phyloP scores from a whole-genome alignment of 2,329 filamentous ascomycete species.

The Ophiostoma populinum region DNA sequence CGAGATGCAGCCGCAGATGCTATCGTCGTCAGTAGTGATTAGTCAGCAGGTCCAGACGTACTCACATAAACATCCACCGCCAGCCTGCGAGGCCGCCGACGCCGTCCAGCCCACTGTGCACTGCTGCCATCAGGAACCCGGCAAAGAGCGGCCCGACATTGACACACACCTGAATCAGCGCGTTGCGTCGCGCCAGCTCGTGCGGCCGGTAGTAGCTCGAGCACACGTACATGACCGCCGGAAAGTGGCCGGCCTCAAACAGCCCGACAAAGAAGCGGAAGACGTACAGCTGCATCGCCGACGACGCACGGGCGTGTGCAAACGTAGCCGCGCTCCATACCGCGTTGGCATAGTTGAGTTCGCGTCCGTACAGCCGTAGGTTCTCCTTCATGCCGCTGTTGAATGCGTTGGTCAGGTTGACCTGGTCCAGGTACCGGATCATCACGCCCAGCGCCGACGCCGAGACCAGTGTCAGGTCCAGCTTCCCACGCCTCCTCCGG shows the following conservation, averaged over 20 bases:
- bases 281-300: constrained; percentile 14
- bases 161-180: constrained; percentile 15
- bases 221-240: constrained; percentile 16
- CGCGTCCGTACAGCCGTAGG: constrained; percentile 16
- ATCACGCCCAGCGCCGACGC: constrained; percentile 15
- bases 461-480: constrained; percentile 15
- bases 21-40: constrained; percentile 15
- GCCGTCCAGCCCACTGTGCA: constrained; percentile 15
- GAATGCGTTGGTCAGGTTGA: constrained; percentile 16
- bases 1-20: constrained; percentile 14
- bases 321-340: constrained; percentile 19
- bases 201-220: constrained; percentile 18
- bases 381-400: constrained; percentile 18
- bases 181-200: constrained; percentile 16
- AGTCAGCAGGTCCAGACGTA: no score
- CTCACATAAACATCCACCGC: no score
- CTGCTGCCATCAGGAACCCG: constrained; percentile 15
- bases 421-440: constrained; percentile 15
- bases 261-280: constrained; percentile 16
- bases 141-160: constrained; percentile 15
- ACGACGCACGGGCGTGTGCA: constrained; percentile 13
- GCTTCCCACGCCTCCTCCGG: constrained; percentile 15
- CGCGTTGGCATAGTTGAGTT: constrained; percentile 25
- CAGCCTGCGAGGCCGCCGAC: constrained; percentile 12
- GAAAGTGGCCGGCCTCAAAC: constrained; percentile 17